Evolutionary conservation across 2,329 filamentous ascomycete genomes (phyloP), one percentile per base, ranked within the genome.

Genomic region (Diaporthe citri): DNA sequence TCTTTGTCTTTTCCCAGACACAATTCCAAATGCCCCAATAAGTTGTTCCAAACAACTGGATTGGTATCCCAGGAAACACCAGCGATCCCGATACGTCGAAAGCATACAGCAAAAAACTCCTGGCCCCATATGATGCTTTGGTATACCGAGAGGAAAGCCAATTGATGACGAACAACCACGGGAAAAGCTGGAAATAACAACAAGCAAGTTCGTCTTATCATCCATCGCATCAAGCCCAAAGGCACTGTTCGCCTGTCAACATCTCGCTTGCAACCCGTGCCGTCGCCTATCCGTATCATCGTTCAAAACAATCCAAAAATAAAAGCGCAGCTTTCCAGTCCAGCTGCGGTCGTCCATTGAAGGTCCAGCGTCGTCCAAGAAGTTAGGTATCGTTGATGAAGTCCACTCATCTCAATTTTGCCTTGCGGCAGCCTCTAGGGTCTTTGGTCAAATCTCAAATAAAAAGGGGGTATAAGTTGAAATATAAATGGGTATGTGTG

Each of bases 401-500:
- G 56, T 72, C 46, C 46, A 51, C 36, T 66, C 71, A 64, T 73
- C 72, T 73, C 72, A 48, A 39, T 69, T 56, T 71, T 72, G 76
- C 76, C 76, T 77, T 57, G 76, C 76, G 76, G 76, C 76, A 62
- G 71, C 66, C 55, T 74, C 73, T 74, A 74, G 64, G 64, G 64
- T 69, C 64, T 69, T 69, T 41, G 64, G 72, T 76, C 69, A 75
- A 73, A 67, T 73, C 62, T 71, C 59, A 76, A 77, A 73, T 73
- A 77, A 76, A 74, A 73, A 77, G 78, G 76, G 60, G 60, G 60
- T 64, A 64, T 64, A 64, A 64, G 20, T 34, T 31, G 60, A 76
- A 77, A 69, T 72, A 77, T 76, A 74, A 74, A 77, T 78, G 76
- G 43, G 60, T 85, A 81, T 85, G 34, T 39, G 64, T 60, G 48